Percentiles rank a stretch among this genome's conserved stretches.
These are phyloP conservation scores for Myotisia sp. DNA, from an alignment of 2,329 filamentous ascomycete species.

Conservation along the genomic window DNA sequence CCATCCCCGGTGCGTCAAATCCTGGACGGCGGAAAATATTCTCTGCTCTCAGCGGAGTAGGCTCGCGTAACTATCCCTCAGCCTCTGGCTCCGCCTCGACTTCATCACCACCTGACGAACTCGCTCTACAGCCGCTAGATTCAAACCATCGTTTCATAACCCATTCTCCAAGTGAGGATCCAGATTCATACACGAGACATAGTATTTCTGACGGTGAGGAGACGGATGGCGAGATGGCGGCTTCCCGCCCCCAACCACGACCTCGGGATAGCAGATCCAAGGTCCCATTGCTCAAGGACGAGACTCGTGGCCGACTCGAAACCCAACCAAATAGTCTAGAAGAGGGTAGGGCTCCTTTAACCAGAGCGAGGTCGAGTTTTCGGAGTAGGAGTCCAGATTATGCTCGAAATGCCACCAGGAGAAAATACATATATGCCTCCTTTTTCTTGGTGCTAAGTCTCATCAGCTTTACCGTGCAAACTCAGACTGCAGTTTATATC, in stretches of 20 bases:
- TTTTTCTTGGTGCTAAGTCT: slow-evolving; percentile 73
- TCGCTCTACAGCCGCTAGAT: slow-evolving; percentile 1
- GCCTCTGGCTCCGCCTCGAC: no score
- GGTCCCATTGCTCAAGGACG: slow-evolving; percentile 41
- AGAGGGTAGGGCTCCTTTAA: slow-evolving; percentile 27
- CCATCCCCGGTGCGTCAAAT: no score
- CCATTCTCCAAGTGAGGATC: not conserved
- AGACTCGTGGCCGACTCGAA: slow-evolving; percentile 26
- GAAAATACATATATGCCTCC: slow-evolving; percentile 74
- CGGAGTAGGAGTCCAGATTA: slow-evolving; percentile 62
- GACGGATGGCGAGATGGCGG: slow-evolving; percentile 32
- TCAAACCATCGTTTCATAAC: not conserved
- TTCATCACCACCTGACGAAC: no score
- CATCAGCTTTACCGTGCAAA: slow-evolving; percentile 82
- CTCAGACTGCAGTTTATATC: slow-evolving; percentile 88
- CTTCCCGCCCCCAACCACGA: slow-evolving; percentile 34
- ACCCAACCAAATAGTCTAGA: slow-evolving; percentile 19
- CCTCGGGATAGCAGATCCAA: slow-evolving; percentile 36
- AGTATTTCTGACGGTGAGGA: slow-evolving; percentile 21
- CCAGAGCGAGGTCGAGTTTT: slow-evolving; percentile 50
- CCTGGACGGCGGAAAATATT: slow-evolving; percentile 3
- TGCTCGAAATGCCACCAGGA: slow-evolving; percentile 52
- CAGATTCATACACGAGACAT: not conserved
- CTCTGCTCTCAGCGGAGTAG: slow-evolving; percentile 2
- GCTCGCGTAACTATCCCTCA: not conserved